phyloP scores from a whole-genome alignment of 2,329 filamentous ascomycete species.

The Botrytis paeoniae region DNA sequence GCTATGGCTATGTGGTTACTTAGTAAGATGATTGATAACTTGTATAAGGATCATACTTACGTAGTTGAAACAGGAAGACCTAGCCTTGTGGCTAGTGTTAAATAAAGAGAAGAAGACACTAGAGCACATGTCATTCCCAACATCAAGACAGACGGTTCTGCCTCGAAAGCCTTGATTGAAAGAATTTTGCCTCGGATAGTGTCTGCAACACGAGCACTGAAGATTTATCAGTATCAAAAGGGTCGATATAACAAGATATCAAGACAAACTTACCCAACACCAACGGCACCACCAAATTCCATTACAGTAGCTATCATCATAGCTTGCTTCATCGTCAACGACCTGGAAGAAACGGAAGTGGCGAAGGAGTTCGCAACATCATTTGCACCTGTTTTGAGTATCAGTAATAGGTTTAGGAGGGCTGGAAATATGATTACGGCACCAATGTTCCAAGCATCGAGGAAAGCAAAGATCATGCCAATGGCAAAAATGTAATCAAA shows the following conservation, averaged over 20 bases:
- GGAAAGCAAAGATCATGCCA: conserved; percentile 47
- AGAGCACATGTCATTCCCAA: conserved; percentile 64
- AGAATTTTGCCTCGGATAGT: conserved; percentile 81
- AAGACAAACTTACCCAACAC: background rate
- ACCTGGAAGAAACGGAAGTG: conserved; percentile 77
- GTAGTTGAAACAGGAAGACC: conserved; percentile 72
- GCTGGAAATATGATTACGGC: conserved; percentile 21
- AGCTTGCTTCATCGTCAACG: conserved; percentile 66
- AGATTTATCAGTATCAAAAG: conserved; percentile 37
- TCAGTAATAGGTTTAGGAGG: background rate
- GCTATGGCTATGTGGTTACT: conserved; percentile 48
- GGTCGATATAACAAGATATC: background rate
- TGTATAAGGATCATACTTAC: background rate
- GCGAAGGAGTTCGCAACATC: conserved; percentile 86
- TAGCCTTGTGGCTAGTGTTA: conserved; percentile 76
- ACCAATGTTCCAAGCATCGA: conserved; percentile 60
- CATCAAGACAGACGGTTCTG: conserved; percentile 64
- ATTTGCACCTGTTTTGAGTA: conserved; percentile 45
- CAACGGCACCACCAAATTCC: conserved; percentile 64
- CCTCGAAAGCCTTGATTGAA: conserved; percentile 54
- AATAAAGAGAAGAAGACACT: conserved; percentile 66
- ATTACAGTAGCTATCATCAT: conserved; percentile 65
- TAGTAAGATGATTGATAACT: background rate
- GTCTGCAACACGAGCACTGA: conserved; percentile 66
- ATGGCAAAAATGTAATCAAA: conserved; percentile 12